A percentile compares a stretch with the other conserved stretches of the same genome.
These are phyloP conservation scores for Colletotrichum sp. DNA, from an alignment of 2,329 filamentous ascomycete genomes.

Conservation along the genomic window DNA sequence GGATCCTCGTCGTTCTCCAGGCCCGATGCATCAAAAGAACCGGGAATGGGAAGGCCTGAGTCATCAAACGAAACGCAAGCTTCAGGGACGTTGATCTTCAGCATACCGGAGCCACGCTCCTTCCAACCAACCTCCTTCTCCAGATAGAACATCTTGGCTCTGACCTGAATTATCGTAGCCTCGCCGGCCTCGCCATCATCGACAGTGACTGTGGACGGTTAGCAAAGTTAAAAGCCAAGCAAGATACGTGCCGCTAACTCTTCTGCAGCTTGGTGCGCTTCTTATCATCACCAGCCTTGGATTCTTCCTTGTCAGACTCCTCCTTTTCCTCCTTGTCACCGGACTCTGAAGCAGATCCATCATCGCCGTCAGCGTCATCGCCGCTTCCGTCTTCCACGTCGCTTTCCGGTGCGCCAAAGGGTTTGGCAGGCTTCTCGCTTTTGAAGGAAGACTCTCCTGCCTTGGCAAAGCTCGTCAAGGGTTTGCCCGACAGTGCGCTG, in stretches of 20 bases:
- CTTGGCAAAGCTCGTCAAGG: constrained; percentile 73
- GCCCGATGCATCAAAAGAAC: constrained; percentile 60
- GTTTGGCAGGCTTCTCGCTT: constrained; percentile 67
- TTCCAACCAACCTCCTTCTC: constrained; percentile 80
- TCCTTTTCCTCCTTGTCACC: constrained; percentile 54
- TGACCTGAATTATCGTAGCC: constrained; percentile 73
- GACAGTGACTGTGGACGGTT: constrained; percentile 59
- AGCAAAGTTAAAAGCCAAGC: constrained; percentile 21
- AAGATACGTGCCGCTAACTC: constrained; percentile 53
- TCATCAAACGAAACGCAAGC: constrained; percentile 61
- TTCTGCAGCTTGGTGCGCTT: constrained; percentile 72
- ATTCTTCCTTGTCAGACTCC: constrained; percentile 58
- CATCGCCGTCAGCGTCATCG: constrained; percentile 40
- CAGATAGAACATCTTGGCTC: constrained; percentile 86
- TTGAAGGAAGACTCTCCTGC: constrained; percentile 56
- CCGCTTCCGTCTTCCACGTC: constrained; percentile 60
- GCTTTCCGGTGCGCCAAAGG: constrained; percentile 79
- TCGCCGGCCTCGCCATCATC: constrained; percentile 91
- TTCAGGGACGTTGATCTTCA: constrained; percentile 81
- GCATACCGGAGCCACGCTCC: constrained; percentile 82
- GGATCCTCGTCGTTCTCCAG: constrained; percentile 42
- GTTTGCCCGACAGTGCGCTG: constrained; percentile 43
- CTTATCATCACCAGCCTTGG: constrained; percentile 61
- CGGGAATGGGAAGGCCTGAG: constrained; percentile 50
- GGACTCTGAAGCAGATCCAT: constrained; percentile 36